phyloP scores from a whole-genome alignment of 2,329 filamentous ascomycete genomes.

The Colletotrichum lupini region DNA sequence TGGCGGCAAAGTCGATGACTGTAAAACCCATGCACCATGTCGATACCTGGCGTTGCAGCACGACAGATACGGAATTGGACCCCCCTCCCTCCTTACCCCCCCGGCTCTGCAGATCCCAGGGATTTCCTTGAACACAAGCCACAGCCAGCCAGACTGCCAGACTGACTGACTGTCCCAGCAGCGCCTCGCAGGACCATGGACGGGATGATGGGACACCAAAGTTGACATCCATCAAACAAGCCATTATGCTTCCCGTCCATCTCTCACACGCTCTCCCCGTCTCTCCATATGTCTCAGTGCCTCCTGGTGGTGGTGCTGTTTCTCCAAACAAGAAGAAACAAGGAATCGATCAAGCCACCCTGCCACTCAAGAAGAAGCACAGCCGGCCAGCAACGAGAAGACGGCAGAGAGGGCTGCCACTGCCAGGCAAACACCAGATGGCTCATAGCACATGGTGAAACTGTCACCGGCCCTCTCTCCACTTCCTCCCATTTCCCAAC shows the following conservation, averaged over 20 bases:
- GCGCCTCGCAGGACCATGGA: constrained; percentile 6
- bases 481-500: constrained; percentile 10
- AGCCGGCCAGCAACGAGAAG: not conserved
- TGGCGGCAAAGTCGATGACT: constrained; percentile 31
- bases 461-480: constrained; percentile 4
- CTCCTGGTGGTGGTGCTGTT: not conserved
- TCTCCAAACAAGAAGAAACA: not conserved
- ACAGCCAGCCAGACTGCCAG: not conserved
- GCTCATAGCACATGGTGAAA: constrained; percentile 32
- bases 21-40: constrained; percentile 14
- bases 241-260: not conserved
- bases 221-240: constrained; percentile 4
- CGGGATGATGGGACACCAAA: not conserved
- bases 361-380: not conserved
- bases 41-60: constrained; percentile 31
- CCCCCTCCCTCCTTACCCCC: constrained; percentile 12
- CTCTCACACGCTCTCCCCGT: not conserved
- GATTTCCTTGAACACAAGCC: constrained; percentile 26
- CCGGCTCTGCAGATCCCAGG: constrained; percentile 33
- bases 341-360: not conserved
- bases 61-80: constrained; percentile 32
- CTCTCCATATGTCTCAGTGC: not conserved
- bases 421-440: not conserved
- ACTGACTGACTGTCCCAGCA: not conserved
- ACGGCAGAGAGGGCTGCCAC: not conserved